These are phyloP conservation scores for Lodderomyces orthopsilosis DNA, from an alignment of 1,139 yeast species.

Conservation along the genomic window DNA sequence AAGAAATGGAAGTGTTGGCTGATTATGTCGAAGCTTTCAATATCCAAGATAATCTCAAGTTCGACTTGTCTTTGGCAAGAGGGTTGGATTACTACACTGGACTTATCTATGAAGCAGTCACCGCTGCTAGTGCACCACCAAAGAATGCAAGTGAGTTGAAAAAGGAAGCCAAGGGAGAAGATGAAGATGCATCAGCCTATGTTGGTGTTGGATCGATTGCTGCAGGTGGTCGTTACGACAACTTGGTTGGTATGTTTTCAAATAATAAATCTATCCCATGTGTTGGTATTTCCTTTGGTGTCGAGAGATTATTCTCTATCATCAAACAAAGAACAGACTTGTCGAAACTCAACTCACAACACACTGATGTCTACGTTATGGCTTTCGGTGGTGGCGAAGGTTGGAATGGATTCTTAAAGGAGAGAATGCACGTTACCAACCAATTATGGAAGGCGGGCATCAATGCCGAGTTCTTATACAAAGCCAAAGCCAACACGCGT, in stretches of 20 bases:
- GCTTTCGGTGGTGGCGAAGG: constrained; percentile 98
- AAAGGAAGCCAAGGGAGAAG: constrained; percentile 48
- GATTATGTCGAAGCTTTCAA: constrained; percentile 80
- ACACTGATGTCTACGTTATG: constrained; percentile 93
- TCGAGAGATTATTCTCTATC: constrained; percentile 88
- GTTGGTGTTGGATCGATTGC: constrained; percentile 98
- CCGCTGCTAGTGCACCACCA: constrained; percentile 94
- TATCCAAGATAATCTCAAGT: constrained; percentile 61
- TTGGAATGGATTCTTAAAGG: constrained; percentile 88
- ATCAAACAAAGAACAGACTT: constrained; percentile 74
- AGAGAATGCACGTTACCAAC: constrained; percentile 84
- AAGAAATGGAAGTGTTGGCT: constrained; percentile 73
- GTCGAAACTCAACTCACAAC: constrained; percentile 65
- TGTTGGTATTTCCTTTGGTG: constrained; percentile 95
- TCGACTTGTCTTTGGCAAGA: constrained; percentile 92
- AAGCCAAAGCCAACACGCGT: constrained; percentile 88
- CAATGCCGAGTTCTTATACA: constrained; percentile 86
- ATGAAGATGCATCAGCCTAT: constrained; percentile 91
- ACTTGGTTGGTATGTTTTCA: constrained; percentile 94
- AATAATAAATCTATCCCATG: constrained; percentile 93
- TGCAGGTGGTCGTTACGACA: constrained; percentile 98
- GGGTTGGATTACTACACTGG: constrained; percentile 98
- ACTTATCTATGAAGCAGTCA: constrained; percentile 91
- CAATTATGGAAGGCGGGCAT: constrained; percentile 84
- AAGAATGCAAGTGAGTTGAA: constrained; percentile 65